Evolutionary conservation across 1,139 yeast genomes (phyloP).

Genomic region (Suhomyces wounanorum): DNA sequence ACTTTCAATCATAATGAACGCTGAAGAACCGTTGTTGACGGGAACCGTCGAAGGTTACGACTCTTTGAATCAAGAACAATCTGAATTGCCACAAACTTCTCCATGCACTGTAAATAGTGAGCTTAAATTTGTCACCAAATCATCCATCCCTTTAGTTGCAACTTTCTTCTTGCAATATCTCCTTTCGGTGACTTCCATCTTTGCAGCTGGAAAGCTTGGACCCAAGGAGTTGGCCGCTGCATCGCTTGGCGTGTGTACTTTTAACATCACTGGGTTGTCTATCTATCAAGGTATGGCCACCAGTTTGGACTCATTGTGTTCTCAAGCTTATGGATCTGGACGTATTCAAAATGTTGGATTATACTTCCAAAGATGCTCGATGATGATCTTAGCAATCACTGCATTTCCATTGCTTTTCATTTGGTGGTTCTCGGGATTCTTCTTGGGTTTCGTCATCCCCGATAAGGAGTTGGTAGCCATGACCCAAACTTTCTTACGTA

Average conservation of each 20-base stretch:
- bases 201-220: conserved; percentile 37
- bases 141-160: conserved; percentile 38
- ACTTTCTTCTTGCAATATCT: conserved; percentile 39
- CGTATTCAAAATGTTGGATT: conserved; percentile 35
- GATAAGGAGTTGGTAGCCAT: conserved; percentile 34
- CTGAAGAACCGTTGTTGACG: conserved; percentile 33
- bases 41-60: conserved; percentile 25
- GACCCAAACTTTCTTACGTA: conserved; percentile 35
- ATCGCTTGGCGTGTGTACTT: conserved; percentile 37
- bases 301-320: conserved; percentile 42
- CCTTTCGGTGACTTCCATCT: conserved; percentile 36
- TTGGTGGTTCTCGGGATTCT: conserved; percentile 41
- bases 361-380: conserved; percentile 37
- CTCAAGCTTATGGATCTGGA: conserved; percentile 42
- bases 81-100: background rate
- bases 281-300: conserved; percentile 47
- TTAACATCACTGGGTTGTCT: conserved; percentile 39
- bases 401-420: conserved; percentile 28
- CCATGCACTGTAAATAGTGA: conserved; percentile 22
- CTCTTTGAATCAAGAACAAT: background rate
- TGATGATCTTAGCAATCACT: conserved; percentile 18
- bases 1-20: conserved; percentile 24
- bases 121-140: conserved; percentile 28
- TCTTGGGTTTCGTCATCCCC: conserved; percentile 31
- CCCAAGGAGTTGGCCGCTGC: conserved; percentile 38